phyloP scores from a whole-genome alignment of 352 stramenopile species.

The Pythium phragmiticola region DNA sequence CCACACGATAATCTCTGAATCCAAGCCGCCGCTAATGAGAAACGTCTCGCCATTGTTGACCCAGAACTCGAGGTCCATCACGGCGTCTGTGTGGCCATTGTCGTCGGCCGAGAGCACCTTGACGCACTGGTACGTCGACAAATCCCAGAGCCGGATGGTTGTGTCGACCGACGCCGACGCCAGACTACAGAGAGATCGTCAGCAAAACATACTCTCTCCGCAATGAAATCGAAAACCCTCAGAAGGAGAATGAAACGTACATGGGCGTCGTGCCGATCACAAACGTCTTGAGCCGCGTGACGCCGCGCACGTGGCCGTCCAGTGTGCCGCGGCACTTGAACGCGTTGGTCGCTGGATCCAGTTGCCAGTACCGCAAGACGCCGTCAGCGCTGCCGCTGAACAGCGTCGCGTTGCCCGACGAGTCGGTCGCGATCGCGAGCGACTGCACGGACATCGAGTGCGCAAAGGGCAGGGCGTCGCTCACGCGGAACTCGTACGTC shows the following conservation, averaged over 20 bases:
- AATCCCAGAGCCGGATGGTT: conserved; percentile 82
- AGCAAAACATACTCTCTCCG: not conserved
- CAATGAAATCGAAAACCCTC: not conserved
- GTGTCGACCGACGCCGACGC: conserved; percentile 81
- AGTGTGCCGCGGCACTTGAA: conserved; percentile 80
- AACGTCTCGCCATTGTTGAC: conserved; percentile 85
- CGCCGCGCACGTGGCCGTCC: conserved; percentile 73
- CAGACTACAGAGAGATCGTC: conserved; percentile 30
- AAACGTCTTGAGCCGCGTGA: conserved; percentile 85
- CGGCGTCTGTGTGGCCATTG: conserved; percentile 73
- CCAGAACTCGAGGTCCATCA: conserved; percentile 88
- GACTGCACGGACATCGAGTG: conserved; percentile 75
- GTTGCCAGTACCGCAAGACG: conserved; percentile 79
- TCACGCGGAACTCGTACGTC: conserved; percentile 65
- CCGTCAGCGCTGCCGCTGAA: conserved; percentile 78
- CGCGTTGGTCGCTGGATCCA: conserved; percentile 59
- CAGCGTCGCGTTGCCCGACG: conserved; percentile 61
- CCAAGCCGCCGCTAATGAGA: conserved; percentile 78
- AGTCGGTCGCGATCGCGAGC: conserved; percentile 68
- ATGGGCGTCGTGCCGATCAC: conserved; percentile 61
- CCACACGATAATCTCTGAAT: conserved; percentile 86
- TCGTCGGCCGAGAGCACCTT: conserved; percentile 70
- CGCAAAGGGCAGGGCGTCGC: conserved; percentile 69
- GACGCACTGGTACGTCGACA: conserved; percentile 80
- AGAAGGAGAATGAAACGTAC: conserved; percentile 22